A percentile compares a stretch with the other conserved stretches of the same genome.
These are phyloP conservation scores for Termitomyces sp. DNA, from an alignment of 768 basidiomycete genomes.

Conservation along the genomic window DNA sequence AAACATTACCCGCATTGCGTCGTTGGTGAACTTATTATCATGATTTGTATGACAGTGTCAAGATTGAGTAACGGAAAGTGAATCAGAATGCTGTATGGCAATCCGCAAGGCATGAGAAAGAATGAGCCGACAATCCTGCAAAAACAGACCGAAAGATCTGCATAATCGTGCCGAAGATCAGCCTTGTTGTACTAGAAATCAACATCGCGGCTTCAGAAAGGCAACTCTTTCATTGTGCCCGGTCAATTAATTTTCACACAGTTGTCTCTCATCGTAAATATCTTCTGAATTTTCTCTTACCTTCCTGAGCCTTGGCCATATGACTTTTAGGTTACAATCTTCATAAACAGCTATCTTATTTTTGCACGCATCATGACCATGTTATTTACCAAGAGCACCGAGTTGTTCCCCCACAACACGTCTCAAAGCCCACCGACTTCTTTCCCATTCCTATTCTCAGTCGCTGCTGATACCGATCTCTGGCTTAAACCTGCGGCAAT, in stretches of 20 bases:
- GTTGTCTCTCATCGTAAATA: background rate
- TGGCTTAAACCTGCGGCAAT: constrained; percentile 16
- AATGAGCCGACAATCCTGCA: too few relatives aligned
- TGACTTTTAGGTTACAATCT: background rate
- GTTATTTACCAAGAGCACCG: background rate
- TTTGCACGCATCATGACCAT: background rate
- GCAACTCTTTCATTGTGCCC: too few relatives aligned
- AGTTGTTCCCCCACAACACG: constrained; percentile 9
- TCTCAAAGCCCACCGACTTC: constrained; percentile 11
- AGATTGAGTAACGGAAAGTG: too few relatives aligned
- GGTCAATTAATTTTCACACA: background rate
- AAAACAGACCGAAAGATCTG: too few relatives aligned
- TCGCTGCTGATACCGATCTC: constrained; percentile 13
- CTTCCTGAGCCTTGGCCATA: background rate
- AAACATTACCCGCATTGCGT: too few relatives aligned
- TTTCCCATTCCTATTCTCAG: constrained; percentile 11
- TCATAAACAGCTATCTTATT: background rate
- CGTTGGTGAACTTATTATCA: too few relatives aligned
- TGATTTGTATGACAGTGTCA: too few relatives aligned
- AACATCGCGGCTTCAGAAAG: too few relatives aligned
- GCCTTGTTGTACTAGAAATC: too few relatives aligned
- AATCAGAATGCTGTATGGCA: too few relatives aligned
- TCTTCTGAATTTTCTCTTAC: background rate
- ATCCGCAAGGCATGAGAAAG: too few relatives aligned
- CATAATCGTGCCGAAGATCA: too few relatives aligned